Evolutionary conservation across 2,329 filamentous ascomycete genomes (phyloP).

Genomic region (Macrophomina tecta): DNA sequence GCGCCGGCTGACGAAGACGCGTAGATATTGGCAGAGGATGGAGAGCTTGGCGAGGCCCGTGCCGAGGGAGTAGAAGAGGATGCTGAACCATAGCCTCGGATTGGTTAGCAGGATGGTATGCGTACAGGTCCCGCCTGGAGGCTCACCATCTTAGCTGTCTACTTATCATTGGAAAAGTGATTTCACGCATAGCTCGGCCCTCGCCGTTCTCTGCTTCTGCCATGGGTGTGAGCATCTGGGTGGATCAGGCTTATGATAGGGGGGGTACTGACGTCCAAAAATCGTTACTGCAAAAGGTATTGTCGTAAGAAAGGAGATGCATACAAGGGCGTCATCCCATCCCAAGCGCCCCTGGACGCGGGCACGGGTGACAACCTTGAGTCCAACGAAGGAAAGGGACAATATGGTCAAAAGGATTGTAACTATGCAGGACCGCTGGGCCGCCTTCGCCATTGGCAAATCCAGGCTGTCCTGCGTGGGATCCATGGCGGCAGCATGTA

Average conservation of each 20-base stretch:
- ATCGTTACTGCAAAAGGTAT: conserved; percentile 2
- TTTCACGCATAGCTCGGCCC: not conserved
- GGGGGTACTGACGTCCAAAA: not conserved
- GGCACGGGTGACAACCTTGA: not conserved
- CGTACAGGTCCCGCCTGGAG: not conserved
- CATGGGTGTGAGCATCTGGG: not conserved
- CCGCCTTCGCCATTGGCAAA: not conserved
- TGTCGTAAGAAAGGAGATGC: not conserved
- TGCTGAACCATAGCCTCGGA: not conserved
- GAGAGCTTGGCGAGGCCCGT: conserved; percentile 31
- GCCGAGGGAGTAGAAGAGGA: conserved; percentile 29
- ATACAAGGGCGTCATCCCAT: not conserved
- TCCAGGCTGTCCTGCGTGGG: not conserved
- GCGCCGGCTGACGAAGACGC: conserved; percentile 32
- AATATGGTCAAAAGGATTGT: not conserved
- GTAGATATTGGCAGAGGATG: conserved; percentile 34
- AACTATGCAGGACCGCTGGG: not conserved
- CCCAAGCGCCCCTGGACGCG: not conserved
- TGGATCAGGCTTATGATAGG: not conserved
- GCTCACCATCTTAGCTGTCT: not conserved
- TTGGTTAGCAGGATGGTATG: not conserved
- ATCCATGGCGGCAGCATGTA: not conserved
- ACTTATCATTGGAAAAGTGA: not conserved
- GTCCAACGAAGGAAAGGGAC: not conserved
- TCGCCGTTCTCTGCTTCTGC: not conserved